These are phyloP conservation scores for Zymoseptoria crescenta DNA, from an alignment of 2,329 filamentous ascomycete genomes.

Conservation along the genomic window DNA sequence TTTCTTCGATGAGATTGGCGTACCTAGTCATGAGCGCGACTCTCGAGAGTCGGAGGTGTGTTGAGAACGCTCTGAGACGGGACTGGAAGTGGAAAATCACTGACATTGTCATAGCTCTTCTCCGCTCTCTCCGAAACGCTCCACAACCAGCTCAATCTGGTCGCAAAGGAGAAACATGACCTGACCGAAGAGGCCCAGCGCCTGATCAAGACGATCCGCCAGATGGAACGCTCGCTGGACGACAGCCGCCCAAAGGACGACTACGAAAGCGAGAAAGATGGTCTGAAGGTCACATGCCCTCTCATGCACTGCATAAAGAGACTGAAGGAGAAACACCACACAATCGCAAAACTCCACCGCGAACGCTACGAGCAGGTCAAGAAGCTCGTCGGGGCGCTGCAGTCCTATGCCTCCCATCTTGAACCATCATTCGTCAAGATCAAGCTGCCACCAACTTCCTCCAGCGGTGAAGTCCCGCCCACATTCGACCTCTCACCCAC, in stretches of 20 bases:
- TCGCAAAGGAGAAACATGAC: conserved; percentile 82
- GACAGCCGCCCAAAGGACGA: conserved; percentile 60
- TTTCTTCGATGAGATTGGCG: conserved; percentile 94
- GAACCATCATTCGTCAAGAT: conserved; percentile 82
- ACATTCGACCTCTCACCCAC: conserved; percentile 86
- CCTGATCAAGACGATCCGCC: conserved; percentile 76
- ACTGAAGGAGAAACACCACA: conserved; percentile 78
- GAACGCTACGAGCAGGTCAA: conserved; percentile 94
- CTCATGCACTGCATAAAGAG: conserved; percentile 68
- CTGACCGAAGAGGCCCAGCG: conserved; percentile 83
- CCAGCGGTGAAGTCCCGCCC: conserved; percentile 67
- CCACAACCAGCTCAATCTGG: conserved; percentile 77
- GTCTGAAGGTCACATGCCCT: conserved; percentile 73
- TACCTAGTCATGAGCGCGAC: conserved; percentile 88
- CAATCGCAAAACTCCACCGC: conserved; percentile 72
- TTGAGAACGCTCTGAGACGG: conserved; percentile 4
- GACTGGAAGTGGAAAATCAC: neutral
- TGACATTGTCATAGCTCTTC: conserved; percentile 60
- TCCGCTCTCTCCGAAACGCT: conserved; percentile 83
- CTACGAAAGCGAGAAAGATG: conserved; percentile 57
- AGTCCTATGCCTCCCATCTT: conserved; percentile 93
- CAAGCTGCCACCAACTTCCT: conserved; percentile 71
- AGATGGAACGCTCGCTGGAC: conserved; percentile 88
- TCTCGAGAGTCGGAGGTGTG: conserved; percentile 78
- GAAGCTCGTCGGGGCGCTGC: conserved; percentile 86